Evolutionary conservation across 805 yeast genomes (phyloP), one percentile per base, ranked within the genome.

Genomic region (Suhomyces emberorum): DNA sequence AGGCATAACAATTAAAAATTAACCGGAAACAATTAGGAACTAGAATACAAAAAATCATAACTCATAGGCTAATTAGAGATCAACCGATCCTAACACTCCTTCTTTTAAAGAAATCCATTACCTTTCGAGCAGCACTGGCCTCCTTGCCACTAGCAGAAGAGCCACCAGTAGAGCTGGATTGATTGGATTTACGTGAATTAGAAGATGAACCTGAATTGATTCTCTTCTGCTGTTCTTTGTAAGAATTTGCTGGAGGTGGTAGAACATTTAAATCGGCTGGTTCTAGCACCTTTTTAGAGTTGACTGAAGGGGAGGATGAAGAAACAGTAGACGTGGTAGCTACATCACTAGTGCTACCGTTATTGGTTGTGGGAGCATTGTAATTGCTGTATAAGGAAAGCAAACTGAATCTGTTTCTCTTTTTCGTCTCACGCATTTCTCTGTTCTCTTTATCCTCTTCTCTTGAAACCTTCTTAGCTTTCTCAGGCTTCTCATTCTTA

Each of bases 31-130:
- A 16, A 3, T 11, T 12, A 15, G 22, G 32, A 28, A 28, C 18
- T 10, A 11, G 12, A 29, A 19, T n/a, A n/a, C 7, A 29, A 32
- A 31, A 22, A 17, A 20, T 32, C 34, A 16, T 32, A 23, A 24
- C 34, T 32, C 34, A 12, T 32, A 23, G 24, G 7, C 11, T 12
- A n/a, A 22, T 15, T 3, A n/a, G 15, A 8, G 12, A 23, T 29
- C 24, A 37, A 22, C 55, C 54, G 14, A 61, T 54, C 42, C 61
- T 51, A 4, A 63, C 54, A 37, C 67, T 61, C 44, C 86, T 75
- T 60, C 89, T 73, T 54, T 81, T 81, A 66, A 83, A 82, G 55
- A 83, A 83, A 56, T 82, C 89, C 73, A 83, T 77, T 7, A 83
- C 88, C 49, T 78, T 79, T 53, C 80, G 77, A 4, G 93, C 88